Evolutionary conservation across 768 basidiomycete species (phyloP).

Genomic region (Leucocoprinus leucothites): DNA sequence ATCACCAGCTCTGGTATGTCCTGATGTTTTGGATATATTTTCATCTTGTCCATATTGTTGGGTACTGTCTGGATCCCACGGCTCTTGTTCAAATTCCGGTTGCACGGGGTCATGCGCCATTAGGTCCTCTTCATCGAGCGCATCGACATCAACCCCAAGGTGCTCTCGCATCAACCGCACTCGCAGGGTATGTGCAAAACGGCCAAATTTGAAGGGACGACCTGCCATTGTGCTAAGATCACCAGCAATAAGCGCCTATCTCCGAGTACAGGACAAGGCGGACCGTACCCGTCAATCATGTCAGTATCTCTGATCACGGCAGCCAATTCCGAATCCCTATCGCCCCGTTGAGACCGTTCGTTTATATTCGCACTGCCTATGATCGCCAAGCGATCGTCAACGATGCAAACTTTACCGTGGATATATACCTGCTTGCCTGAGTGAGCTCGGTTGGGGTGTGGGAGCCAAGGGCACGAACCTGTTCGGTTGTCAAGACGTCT

Average conservation of each 20-base stretch:
- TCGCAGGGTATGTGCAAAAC: constrained; percentile 93
- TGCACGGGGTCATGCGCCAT: constrained; percentile 51
- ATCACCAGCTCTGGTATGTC: constrained; percentile 28
- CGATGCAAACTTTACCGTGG: constrained; percentile 84
- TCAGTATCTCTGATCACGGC: constrained; percentile 95
- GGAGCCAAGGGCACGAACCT: constrained; percentile 40
- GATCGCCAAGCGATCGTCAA: constrained; percentile 92
- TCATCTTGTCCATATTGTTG: constrained; percentile 47
- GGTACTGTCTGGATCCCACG: constrained; percentile 75
- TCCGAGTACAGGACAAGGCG: neutral
- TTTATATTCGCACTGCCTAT: constrained; percentile 98
- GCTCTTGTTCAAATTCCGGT: constrained; percentile 47
- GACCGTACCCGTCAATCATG: constrained; percentile 71
- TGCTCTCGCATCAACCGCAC: constrained; percentile 97
- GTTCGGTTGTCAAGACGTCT: constrained; percentile 83
- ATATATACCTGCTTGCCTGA: constrained; percentile 67
- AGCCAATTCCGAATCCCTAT: constrained; percentile 94
- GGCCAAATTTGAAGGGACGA: constrained; percentile 90
- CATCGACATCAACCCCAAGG: constrained; percentile 91
- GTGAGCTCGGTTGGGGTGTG: neutral
- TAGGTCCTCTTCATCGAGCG: constrained; percentile 72
- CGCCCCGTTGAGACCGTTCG: constrained; percentile 92
- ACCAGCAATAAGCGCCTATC: neutral
- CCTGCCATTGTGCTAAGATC: constrained; percentile 83
- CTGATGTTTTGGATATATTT: constrained; percentile 40